These are phyloP conservation scores for Brassica incana DNA, from an alignment of 345 rosid species.

Conservation along the genomic window DNA sequence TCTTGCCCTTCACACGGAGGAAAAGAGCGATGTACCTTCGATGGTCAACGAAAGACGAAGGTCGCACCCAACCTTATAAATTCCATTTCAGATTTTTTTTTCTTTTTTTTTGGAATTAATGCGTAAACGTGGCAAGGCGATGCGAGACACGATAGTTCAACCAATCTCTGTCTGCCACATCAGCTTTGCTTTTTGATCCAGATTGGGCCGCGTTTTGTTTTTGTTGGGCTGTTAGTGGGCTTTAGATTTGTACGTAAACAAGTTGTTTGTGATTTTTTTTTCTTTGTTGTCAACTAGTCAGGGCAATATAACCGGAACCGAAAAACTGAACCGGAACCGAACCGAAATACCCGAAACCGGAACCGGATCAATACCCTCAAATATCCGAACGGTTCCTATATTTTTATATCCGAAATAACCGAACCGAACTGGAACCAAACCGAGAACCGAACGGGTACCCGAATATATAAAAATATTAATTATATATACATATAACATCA, in stretches of 20 bases:
- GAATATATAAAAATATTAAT: no score
- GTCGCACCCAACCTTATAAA: conserved; percentile 22
- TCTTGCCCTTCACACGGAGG: conserved; percentile 24
- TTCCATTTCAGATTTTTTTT: not conserved
- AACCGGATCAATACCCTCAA: no score
- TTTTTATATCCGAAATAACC: no score
- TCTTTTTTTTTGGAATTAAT: not conserved
- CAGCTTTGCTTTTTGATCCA: not conserved
- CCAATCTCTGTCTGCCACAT: conserved; percentile 31
- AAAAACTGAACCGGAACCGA: no score
- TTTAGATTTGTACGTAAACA: not conserved
- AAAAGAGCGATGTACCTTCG: conserved; percentile 34
- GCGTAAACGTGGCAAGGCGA: conserved; percentile 32
- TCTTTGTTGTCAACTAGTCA: not conserved
- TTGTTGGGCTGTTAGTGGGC: conserved; percentile 6
- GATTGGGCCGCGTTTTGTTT: conserved; percentile 27
- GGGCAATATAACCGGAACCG: no score
- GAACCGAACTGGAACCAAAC: no score
- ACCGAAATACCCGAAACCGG: no score
- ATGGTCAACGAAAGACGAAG: conserved; percentile 40
- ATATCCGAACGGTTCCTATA: no score
- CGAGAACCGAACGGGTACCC: no score
- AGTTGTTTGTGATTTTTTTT: not conserved
- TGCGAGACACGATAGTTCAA: conserved; percentile 35
- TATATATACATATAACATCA: no score